Percentiles rank a stretch among this genome's conserved stretches.
Conservation (phyloP, 306 rosid genomes). For the Ceratonia siliqua region DNA sequence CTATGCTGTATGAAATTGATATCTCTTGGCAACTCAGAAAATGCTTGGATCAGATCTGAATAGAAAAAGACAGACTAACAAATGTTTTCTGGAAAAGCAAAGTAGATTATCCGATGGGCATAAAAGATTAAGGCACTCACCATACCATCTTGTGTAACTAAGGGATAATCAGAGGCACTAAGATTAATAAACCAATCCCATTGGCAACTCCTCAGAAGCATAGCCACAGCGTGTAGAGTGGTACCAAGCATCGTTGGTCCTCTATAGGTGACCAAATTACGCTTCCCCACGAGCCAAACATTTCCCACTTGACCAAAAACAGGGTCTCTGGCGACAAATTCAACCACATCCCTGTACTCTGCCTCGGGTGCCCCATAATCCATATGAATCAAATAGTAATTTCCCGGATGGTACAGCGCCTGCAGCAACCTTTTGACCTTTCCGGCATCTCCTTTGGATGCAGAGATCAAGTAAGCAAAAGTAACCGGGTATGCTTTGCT, state of each 20-base stretch:
- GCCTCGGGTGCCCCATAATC: constrained; percentile 67
- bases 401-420: constrained; percentile 83
- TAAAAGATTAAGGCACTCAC: constrained; percentile 63
- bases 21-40: constrained; percentile 76
- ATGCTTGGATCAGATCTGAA: constrained; percentile 82
- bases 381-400: constrained; percentile 79
- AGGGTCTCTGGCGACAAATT: constrained; percentile 51
- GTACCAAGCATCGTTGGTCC: constrained; percentile 97
- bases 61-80: background rate
- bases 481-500: constrained; percentile 55
- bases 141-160: constrained; percentile 97
- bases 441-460: constrained; percentile 69
- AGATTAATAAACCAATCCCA: constrained; percentile 99
- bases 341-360: constrained; percentile 60
- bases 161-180: constrained; percentile 93
- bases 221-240: constrained; percentile 82
- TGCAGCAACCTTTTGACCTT: constrained; percentile 61
- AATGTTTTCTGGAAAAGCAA: background rate
- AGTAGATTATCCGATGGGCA: background rate
- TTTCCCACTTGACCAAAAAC: constrained; percentile 71
- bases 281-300: constrained; percentile 83
- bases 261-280: constrained; percentile 82
- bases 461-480: constrained; percentile 82
- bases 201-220: constrained; percentile 58
- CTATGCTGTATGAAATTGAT: constrained; percentile 85